Evolutionary conservation across 805 yeast species (phyloP), one percentile per base, ranked within the genome.

Genomic region (Candida adriatica): DNA sequence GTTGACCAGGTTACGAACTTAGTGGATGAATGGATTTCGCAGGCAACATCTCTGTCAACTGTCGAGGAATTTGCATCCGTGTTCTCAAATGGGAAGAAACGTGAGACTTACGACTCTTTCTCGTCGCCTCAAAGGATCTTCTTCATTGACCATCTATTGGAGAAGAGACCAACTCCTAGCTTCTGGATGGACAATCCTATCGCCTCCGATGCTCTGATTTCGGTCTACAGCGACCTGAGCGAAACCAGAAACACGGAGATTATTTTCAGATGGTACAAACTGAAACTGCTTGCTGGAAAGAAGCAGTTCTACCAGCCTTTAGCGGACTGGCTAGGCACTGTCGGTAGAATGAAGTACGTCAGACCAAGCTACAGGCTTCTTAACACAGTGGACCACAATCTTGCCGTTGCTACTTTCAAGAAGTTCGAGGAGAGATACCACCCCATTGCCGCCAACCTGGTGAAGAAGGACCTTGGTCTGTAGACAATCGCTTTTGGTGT

Each of bases 291-390:
- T 0, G 80, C 79, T 18, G 60, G 65, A 18, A 59, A 73, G 34
- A 39, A 51, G 9, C 55, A 63, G 20, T 61, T 62, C 31, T 71
- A 79, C 53, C 59, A 58, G 35, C 59, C 58, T 26, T 61, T 87
- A 27, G 86, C 94, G 4, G 73, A 74, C 32, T 87, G 95, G 95
- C 67, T 87, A 34, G 94, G 90, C 9, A 77, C 88, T 3, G 92
- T 87, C 15, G 96, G 96, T 14, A 73, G 96, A 64, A 87, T 87
- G 96, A 87, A 87, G 62, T 87, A 79, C 51, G 95, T 84, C 16
- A 72, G 96, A 56, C 95, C 96, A 18, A 85, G 92, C 4, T 86
- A 75, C 59, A 68, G 74, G 27, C 59, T 78, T 38, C 64, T 87
- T 40, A 70, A 74, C 49, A 49, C 59, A 6, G 90, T 79, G 16